These are phyloP conservation scores for Ploettnerulaceae sp. DNA, from an alignment of 2,329 filamentous ascomycete genomes.

Conservation along the genomic window DNA sequence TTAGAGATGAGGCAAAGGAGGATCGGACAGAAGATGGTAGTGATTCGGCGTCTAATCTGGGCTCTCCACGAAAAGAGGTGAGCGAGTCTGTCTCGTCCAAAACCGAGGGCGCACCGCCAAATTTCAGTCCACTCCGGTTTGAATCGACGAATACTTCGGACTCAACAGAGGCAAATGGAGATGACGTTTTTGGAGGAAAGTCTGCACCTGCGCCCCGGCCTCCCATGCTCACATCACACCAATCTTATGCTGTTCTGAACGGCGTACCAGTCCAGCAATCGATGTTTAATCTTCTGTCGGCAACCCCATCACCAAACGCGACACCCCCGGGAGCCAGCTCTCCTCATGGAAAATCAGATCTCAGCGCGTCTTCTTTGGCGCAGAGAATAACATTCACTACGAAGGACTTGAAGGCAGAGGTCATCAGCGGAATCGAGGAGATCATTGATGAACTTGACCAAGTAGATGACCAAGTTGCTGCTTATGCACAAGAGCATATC, in stretches of 20 bases:
- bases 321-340: slow-evolving; percentile 50
- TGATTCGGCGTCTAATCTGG: slow-evolving; percentile 30
- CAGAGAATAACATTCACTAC: slow-evolving; percentile 30
- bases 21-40: slow-evolving; percentile 56
- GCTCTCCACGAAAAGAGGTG: slow-evolving; percentile 25
- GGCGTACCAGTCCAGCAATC: slow-evolving; percentile 55
- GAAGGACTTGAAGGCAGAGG: slow-evolving; percentile 78
- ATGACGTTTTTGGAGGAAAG: slow-evolving; percentile 25
- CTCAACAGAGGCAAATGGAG: slow-evolving; percentile 17
- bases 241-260: slow-evolving; percentile 56
- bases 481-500: slow-evolving; percentile 84
- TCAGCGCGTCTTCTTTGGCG: slow-evolving; percentile 28
- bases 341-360: slow-evolving; percentile 37
- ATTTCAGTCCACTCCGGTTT: slow-evolving; percentile 29
- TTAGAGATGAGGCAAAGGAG: slow-evolving; percentile 85
- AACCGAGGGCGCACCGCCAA: slow-evolving; percentile 15
- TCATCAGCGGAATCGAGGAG: slow-evolving; percentile 90
- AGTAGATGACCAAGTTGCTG: slow-evolving; percentile 88
- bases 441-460: slow-evolving; percentile 93
- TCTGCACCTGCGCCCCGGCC: slow-evolving; percentile 44
- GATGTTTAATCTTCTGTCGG: slow-evolving; percentile 83
- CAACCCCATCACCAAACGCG: slow-evolving; percentile 50
- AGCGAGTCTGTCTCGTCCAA: slow-evolving; percentile 17
- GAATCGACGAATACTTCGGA: slow-evolving; percentile 25
- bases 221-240: slow-evolving; percentile 56